Evolutionary conservation across 192 early-diverging fungal genomes (phyloP).

Genomic region (Linnemannia zychae): DNA sequence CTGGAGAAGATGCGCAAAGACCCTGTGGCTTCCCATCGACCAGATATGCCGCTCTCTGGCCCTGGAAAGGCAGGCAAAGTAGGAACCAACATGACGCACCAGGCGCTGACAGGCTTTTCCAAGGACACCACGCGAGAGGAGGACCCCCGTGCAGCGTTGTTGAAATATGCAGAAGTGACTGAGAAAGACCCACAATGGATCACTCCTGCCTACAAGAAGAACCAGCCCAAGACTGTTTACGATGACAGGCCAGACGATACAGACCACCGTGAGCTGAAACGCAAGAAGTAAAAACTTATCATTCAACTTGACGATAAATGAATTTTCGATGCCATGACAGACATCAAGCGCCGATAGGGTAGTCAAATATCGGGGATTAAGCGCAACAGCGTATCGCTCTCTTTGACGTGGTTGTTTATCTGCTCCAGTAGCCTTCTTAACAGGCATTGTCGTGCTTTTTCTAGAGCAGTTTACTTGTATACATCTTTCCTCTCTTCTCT

Average conservation of each 20-base stretch:
- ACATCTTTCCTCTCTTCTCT: too few species aligned
- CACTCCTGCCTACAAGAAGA: conserved; percentile 82
- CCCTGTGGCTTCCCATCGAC: conserved; percentile 77
- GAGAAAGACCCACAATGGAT: conserved; percentile 90
- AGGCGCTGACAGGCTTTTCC: conserved; percentile 84
- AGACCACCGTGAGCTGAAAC: conserved; percentile 59
- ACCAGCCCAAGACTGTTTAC: conserved; percentile 80
- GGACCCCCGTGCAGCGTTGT: conserved; percentile 93
- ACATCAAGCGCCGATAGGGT: too few species aligned
- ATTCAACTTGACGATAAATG: not conserved
- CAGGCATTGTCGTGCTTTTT: too few species aligned
- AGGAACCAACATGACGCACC: conserved; percentile 86
- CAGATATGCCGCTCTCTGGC: conserved; percentile 83
- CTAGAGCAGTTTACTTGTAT: too few species aligned
- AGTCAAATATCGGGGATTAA: too few species aligned
- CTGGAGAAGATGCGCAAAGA: conserved; percentile 80
- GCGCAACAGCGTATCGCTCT: too few species aligned
- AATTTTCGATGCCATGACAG: not conserved
- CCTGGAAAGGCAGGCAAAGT: conserved; percentile 90
- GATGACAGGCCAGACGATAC: conserved; percentile 75
- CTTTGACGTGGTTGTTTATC: too few species aligned
- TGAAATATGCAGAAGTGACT: conserved; percentile 87
- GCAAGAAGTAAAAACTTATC: conserved; percentile 63
- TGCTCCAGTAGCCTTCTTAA: too few species aligned
- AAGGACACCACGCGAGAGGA: conserved; percentile 85